Conservation (phyloP, 176 grass and related monocot species). For the Aegilops speltoides region DNA sequence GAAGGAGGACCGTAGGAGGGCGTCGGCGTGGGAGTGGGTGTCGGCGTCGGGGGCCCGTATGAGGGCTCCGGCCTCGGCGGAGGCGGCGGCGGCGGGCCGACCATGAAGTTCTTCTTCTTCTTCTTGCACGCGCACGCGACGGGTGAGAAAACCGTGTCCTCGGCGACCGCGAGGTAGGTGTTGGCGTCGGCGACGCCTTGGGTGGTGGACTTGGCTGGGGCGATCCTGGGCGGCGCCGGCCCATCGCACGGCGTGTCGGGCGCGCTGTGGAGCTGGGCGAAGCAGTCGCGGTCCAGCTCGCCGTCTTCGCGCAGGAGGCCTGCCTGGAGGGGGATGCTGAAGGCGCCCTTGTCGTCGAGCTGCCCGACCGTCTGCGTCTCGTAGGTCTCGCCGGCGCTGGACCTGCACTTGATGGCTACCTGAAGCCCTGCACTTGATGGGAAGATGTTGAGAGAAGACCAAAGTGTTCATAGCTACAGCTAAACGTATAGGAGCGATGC, state of each 20-base stretch:
- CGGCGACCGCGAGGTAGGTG: conserved; percentile 33
- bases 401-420: conserved; percentile 55
- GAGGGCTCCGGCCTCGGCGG: conserved; percentile 34
- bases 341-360: conserved; percentile 52
- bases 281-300: conserved; percentile 51
- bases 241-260: conserved; percentile 51
- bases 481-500: background rate
- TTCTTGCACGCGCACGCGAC: conserved; percentile 46
- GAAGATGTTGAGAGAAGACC: background rate
- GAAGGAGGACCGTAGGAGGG: conserved; percentile 30
- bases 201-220: background rate
- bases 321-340: conserved; percentile 41
- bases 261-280: conserved; percentile 52
- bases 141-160: conserved; percentile 14
- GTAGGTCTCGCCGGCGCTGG: conserved; percentile 34
- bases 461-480: background rate
- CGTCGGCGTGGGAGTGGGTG: conserved; percentile 20
- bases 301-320: conserved; percentile 33
- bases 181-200: background rate
- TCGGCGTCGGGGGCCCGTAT: conserved; percentile 23
- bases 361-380: conserved; percentile 42
- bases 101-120: conserved; percentile 62
- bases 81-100: conserved; percentile 33
- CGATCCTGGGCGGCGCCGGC: conserved; percentile 45
- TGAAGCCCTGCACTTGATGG: conserved; percentile 41